Percentiles rank a stretch among this genome's conserved stretches.
These are phyloP conservation scores for Penicillium sp. DNA, from an alignment of 2,329 filamentous ascomycete species.

Conservation along the genomic window DNA sequence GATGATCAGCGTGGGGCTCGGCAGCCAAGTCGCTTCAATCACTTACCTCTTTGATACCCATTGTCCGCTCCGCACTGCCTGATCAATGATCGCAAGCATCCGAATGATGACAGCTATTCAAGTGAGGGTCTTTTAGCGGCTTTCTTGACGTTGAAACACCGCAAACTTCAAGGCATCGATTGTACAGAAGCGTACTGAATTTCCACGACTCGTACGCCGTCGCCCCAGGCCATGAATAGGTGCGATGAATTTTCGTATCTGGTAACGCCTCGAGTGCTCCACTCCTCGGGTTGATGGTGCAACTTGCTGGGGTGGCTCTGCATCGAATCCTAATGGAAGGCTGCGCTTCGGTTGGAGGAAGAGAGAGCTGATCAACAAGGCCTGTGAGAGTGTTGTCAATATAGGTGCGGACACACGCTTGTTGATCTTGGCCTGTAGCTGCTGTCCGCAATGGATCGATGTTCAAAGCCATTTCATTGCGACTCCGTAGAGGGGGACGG, in stretches of 20 bases:
- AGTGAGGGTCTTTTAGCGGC: neutral
- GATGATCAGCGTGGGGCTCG: neutral
- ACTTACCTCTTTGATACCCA: constrained; percentile 58
- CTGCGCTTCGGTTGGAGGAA: constrained; percentile 26
- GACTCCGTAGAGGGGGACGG: neutral
- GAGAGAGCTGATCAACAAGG: constrained; percentile 24
- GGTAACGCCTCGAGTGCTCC: constrained; percentile 28
- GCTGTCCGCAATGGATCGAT: neutral
- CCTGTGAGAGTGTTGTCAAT: constrained; percentile 28
- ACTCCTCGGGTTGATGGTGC: constrained; percentile 29
- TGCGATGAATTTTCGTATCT: constrained; percentile 19
- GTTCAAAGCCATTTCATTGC: constrained; percentile 1
- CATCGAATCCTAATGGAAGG: constrained; percentile 31
- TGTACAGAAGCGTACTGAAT: constrained; percentile 29
- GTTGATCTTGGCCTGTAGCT: constrained; percentile 4
- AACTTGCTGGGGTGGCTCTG: constrained; percentile 19
- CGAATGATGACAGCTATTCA: constrained; percentile 53
- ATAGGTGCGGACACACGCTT: constrained; percentile 26
- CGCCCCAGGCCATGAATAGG: constrained; percentile 56
- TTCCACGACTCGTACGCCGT: constrained; percentile 58
- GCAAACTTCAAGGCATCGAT: too few relatives aligned
- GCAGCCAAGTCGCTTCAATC: neutral
- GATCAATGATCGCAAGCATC: constrained; percentile 55
- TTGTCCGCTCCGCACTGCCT: constrained; percentile 48
- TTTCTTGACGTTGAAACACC: neutral